Evolutionary conservation across 169 alveolate genomes (phyloP).

Genomic region (Eimeria necatrix): DNA sequence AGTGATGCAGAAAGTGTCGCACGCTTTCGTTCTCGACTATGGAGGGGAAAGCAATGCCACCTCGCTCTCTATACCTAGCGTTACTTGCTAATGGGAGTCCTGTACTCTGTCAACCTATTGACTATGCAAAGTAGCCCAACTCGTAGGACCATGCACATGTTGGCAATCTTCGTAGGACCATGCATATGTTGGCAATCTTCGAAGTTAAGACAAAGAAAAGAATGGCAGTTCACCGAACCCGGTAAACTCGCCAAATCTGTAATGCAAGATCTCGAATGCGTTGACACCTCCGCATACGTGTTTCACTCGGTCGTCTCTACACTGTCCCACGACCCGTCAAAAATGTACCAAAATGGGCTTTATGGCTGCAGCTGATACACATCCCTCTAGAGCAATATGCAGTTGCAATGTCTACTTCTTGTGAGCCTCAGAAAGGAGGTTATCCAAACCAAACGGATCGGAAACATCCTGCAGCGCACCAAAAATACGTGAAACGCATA

Average conservation of each 20-base stretch:
- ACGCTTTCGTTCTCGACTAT: too few species aligned
- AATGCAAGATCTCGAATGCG: neutral
- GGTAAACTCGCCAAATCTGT: neutral
- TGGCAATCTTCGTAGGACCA: too few species aligned
- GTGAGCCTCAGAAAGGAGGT: constrained; percentile 91
- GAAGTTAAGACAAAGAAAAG: neutral
- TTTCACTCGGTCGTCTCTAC: neutral
- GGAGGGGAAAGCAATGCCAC: too few species aligned
- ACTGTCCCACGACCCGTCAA: neutral
- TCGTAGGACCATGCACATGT: too few species aligned
- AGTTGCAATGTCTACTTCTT: constrained; percentile 79
- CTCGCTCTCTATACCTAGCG: too few species aligned
- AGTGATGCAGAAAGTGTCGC: too few species aligned
- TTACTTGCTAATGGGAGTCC: too few species aligned
- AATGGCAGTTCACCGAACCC: neutral
- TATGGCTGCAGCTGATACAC: neutral
- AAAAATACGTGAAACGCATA: too few species aligned
- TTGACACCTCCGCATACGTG: neutral
- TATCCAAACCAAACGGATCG: constrained; percentile 94
- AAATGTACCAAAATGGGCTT: neutral
- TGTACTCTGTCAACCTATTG: too few species aligned
- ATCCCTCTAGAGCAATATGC: neutral
- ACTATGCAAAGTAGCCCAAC: too few species aligned
- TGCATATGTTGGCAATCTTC: too few species aligned
- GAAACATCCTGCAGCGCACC: constrained; percentile 86